These are phyloP conservation scores for Dictyostelium citrinum DNA, from an alignment of 78 protist species.

Conservation along the genomic window DNA sequence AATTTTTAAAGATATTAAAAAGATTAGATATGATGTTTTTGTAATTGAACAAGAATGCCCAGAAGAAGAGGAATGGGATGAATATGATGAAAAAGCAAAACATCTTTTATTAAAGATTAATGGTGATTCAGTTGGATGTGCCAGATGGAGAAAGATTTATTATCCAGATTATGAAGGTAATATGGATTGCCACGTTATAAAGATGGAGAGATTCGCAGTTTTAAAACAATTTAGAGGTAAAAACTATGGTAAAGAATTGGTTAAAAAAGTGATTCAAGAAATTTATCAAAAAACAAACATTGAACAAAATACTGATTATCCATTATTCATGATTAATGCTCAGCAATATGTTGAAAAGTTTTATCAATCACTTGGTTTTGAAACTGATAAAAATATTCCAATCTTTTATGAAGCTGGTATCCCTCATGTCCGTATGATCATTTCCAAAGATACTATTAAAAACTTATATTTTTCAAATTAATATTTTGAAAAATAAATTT, in stretches of 20 bases:
- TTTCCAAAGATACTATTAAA: slow-evolving; percentile 11
- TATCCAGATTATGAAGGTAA: slow-evolving; percentile 49
- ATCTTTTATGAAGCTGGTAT: slow-evolving; percentile 55
- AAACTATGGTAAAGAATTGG: slow-evolving; percentile 34
- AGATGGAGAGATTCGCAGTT: slow-evolving; percentile 68
- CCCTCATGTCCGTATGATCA: slow-evolving; percentile 65
- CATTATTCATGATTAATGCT: slow-evolving; percentile 61
- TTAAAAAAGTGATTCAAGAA: slow-evolving; percentile 16
- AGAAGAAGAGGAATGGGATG: slow-evolving; percentile 76
- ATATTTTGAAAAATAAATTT: neutral
- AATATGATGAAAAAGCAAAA: slow-evolving; percentile 26
- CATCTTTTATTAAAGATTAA: slow-evolving; percentile 36
- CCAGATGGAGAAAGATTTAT: slow-evolving; percentile 42
- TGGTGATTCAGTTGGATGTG: slow-evolving; percentile 41
- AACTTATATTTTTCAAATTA: neutral
- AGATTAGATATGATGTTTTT: slow-evolving; percentile 75
- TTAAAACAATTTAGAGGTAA: slow-evolving; percentile 51
- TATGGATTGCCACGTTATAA: slow-evolving; percentile 21
- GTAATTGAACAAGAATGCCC: slow-evolving; percentile 62
- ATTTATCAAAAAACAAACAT: slow-evolving; percentile 15
- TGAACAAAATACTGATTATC: neutral
- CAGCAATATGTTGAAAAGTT: slow-evolving; percentile 68
- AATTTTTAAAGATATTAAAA: slow-evolving; percentile 28
- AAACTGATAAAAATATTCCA: slow-evolving; percentile 42
- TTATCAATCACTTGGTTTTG: slow-evolving; percentile 16